Percentiles rank a stretch among this genome's conserved stretches.
Conservation (phyloP, 495 filamentous ascomycete genomes). For the Daldinia loculata region DNA sequence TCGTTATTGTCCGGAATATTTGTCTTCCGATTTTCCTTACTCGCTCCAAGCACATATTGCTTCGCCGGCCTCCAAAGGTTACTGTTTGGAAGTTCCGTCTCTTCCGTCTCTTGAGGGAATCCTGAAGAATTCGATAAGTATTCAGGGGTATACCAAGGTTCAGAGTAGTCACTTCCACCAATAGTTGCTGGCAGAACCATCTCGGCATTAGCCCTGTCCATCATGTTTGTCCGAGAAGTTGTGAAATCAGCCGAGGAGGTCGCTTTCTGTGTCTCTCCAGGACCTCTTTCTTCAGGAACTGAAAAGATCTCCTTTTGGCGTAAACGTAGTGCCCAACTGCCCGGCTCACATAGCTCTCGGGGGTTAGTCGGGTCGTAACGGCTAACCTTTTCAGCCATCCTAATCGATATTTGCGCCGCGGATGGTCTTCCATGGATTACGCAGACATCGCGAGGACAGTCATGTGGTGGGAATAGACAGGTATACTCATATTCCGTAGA, state of each 20-base stretch:
- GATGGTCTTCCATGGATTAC: not conserved
- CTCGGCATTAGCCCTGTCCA: not conserved
- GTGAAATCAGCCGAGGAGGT: not conserved
- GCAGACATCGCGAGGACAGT: not conserved
- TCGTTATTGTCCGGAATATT: not conserved
- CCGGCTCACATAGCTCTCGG: not conserved
- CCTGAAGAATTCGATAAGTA: not conserved
- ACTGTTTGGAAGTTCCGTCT: not conserved
- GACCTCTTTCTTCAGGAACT: not conserved
- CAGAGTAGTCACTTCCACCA: not conserved
- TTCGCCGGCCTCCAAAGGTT: not conserved
- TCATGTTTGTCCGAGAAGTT: not conserved
- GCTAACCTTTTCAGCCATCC: not conserved
- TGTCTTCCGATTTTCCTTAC: not conserved
- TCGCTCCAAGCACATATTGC: not conserved
- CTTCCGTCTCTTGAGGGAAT: not conserved
- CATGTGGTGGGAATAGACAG: not conserved
- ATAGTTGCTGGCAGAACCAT: not conserved
- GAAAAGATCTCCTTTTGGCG: not conserved
- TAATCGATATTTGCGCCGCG: not conserved
- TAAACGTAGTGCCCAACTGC: not conserved
- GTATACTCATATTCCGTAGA: not conserved
- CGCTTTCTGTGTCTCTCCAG: not conserved
- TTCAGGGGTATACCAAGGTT: not conserved
- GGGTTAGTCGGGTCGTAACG: slow-evolving; percentile 14